phyloP scores from a whole-genome alignment of 148 eudicot genomes.

The Chenopodium formosanum region DNA sequence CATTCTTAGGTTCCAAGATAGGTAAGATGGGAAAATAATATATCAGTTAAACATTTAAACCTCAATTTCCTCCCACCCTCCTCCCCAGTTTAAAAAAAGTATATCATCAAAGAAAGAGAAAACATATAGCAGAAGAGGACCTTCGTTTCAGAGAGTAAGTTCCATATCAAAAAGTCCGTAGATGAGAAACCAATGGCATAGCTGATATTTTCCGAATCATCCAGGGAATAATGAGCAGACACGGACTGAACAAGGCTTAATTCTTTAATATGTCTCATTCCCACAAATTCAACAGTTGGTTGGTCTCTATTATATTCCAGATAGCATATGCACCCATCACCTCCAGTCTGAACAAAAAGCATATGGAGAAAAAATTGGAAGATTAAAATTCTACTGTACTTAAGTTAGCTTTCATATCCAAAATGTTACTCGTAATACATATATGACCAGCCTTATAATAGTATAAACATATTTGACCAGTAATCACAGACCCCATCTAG shows the following conservation, averaged over 20 bases:
- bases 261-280: conserved; percentile 91
- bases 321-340: conserved; percentile 98
- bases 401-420: background rate
- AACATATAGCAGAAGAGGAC: conserved; percentile 31
- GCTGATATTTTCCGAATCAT: conserved; percentile 40
- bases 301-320: conserved; percentile 59
- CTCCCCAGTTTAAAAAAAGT: background rate
- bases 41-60: too few relatives aligned
- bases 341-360: conserved; percentile 66
- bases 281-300: conserved; percentile 67
- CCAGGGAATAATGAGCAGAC: conserved; percentile 31
- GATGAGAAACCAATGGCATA: conserved; percentile 90
- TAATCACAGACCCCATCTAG: background rate
- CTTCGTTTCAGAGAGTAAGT: conserved; percentile 70
- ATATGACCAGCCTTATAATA: background rate
- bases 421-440: background rate
- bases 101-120: background rate
- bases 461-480: conserved; percentile 3
- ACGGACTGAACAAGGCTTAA: conserved; percentile 65
- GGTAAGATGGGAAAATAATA: background rate
- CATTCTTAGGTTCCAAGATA: conserved; percentile 16
- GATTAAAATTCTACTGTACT: background rate
- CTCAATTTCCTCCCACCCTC: background rate
- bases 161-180: conserved; percentile 82
- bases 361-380: background rate